Conservation (phyloP, 257 asterid species). For the Solanum sejunctum region DNA sequence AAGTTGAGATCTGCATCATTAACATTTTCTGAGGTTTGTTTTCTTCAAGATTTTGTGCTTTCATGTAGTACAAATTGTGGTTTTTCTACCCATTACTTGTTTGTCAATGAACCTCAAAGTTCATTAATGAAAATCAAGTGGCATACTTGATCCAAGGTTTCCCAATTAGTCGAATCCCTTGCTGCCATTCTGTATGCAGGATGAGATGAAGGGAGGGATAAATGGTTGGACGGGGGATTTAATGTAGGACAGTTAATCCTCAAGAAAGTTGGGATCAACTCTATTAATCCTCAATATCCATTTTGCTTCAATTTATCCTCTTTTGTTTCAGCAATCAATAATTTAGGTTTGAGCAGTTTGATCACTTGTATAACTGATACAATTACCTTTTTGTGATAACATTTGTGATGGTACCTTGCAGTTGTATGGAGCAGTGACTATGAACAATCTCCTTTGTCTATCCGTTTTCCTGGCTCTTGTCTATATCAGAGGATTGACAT, state of each 20-base stretch:
- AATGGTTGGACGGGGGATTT: background rate
- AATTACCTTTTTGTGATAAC: background rate
- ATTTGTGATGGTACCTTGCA: constrained; percentile 10
- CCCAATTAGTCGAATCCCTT: background rate
- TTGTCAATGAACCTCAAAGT: background rate
- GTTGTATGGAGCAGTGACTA: constrained; percentile 88
- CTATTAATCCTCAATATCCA: background rate
- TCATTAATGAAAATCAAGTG: background rate
- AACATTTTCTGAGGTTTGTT: constrained; percentile 84
- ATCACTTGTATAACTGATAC: background rate
- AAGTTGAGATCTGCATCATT: constrained; percentile 67
- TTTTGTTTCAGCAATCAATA: background rate
- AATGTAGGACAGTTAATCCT: background rate
- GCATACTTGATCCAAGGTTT: background rate
- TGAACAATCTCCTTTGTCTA: constrained; percentile 78
- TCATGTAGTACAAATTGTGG: background rate
- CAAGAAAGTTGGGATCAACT: background rate
- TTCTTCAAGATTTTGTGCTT: background rate
- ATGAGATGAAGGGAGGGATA: background rate
- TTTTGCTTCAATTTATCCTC: background rate
- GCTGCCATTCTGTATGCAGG: background rate
- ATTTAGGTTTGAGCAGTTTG: background rate
- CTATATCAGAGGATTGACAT: constrained; percentile 64
- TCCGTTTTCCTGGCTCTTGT: constrained; percentile 85
- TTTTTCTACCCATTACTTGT: background rate